Evolutionary conservation across 1,284 basidiomycete species (phyloP).

Genomic region (Jaminaea rosea): DNA sequence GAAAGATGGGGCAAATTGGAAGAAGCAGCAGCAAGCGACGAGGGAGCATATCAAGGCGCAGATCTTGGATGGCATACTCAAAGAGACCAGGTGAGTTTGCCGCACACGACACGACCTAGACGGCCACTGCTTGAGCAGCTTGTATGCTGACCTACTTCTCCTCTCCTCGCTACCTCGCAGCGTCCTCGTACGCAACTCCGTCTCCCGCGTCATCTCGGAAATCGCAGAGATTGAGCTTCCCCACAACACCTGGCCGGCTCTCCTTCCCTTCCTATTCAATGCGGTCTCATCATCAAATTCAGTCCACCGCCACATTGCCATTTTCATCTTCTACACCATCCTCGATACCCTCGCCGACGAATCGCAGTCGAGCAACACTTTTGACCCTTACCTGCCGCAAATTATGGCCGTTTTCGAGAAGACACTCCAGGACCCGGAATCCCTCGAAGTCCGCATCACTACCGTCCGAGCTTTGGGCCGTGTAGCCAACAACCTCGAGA

Average conservation of each 20-base stretch:
- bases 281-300: slow-evolving; percentile 64
- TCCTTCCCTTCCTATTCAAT: slow-evolving; percentile 78
- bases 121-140: too few species aligned
- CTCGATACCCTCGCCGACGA: slow-evolving; percentile 80
- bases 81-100: slow-evolving; percentile 66
- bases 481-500: slow-evolving; percentile 84
- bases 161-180: slow-evolving; percentile 54
- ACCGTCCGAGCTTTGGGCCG: slow-evolving; percentile 71
- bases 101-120: too few species aligned
- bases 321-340: slow-evolving; percentile 83
- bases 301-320: slow-evolving; percentile 77
- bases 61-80: slow-evolving; percentile 68
- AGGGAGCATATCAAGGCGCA: slow-evolving; percentile 78
- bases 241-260: slow-evolving; percentile 70
- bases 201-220: slow-evolving; percentile 83
- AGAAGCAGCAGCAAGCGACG: slow-evolving; percentile 60
- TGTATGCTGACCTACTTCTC: slow-evolving; percentile 8
- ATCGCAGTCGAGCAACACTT: slow-evolving; percentile 50
- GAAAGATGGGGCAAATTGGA: slow-evolving; percentile 77
- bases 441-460: slow-evolving; percentile 80
- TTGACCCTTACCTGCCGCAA: slow-evolving; percentile 66
- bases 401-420: slow-evolving; percentile 75
- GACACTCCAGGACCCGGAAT: slow-evolving; percentile 78
- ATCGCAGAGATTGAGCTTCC: slow-evolving; percentile 85
- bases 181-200: slow-evolving; percentile 64